Evolutionary conservation across 768 basidiomycete genomes (phyloP).

Genomic region (Phlebiopsis flavidoalba): DNA sequence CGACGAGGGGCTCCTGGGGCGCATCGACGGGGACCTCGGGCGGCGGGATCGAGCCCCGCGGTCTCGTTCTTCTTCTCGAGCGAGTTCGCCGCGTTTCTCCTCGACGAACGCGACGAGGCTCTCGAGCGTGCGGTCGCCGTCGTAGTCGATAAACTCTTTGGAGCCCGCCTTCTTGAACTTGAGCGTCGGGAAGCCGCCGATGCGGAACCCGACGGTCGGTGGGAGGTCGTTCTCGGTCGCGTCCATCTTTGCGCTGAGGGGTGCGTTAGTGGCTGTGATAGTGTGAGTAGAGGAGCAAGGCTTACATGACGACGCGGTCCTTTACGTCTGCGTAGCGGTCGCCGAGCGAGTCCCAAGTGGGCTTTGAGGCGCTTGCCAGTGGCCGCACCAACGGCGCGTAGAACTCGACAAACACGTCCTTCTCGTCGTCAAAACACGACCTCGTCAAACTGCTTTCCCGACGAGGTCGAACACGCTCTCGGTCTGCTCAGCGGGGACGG

Average conservation of each 20-base stretch:
- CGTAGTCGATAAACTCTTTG: slow-evolving; percentile 85
- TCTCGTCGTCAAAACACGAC: slow-evolving; percentile 79
- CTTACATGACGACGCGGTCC: slow-evolving; percentile 76
- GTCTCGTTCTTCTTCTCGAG: slow-evolving; percentile 35
- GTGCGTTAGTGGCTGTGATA: slow-evolving; percentile 10
- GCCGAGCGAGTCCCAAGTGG: slow-evolving; percentile 87
- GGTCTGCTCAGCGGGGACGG: slow-evolving; percentile 78
- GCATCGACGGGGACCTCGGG: background rate
- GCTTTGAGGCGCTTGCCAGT: slow-evolving; percentile 37
- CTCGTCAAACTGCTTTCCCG: slow-evolving; percentile 83
- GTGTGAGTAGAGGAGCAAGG: slow-evolving; percentile 2
- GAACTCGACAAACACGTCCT: slow-evolving; percentile 90
- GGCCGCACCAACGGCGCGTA: slow-evolving; percentile 57
- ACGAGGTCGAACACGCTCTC: slow-evolving; percentile 82
- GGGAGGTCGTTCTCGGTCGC: slow-evolving; percentile 96
- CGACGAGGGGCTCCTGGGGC: background rate
- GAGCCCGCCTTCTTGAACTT: slow-evolving; percentile 94
- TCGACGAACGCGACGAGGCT: slow-evolving; percentile 80
- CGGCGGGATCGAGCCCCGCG: slow-evolving; percentile 3
- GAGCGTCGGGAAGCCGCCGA: slow-evolving; percentile 88
- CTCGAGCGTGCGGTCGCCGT: slow-evolving; percentile 88
- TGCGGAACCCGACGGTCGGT: slow-evolving; percentile 77
- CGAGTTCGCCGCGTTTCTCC: slow-evolving; percentile 72
- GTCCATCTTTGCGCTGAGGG: slow-evolving; percentile 85
- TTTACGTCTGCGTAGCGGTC: slow-evolving; percentile 75